Base-by-base conservation (phyloP, 805 yeast genomes). In the Cyberlindnera galapagoensis region DNA sequence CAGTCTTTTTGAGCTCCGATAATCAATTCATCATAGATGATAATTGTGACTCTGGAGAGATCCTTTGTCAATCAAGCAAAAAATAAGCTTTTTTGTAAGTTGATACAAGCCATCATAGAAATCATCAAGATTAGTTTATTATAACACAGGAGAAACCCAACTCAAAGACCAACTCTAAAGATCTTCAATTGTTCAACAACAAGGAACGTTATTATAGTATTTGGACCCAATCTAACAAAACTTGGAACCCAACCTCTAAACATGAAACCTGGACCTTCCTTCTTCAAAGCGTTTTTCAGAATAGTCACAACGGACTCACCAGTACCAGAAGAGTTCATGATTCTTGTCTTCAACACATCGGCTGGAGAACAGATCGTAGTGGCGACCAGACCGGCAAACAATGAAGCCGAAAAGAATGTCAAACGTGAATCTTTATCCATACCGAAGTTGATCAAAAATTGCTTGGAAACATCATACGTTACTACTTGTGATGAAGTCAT, bases 401-500 rank as follows among this genome's bases (percentile, higher is more conserved):
- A 62, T 4, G 90, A 79, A 0, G 95, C 84, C 21, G 76, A 54
- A 50, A 85, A 84, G 56, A 85, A 94, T 3, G 95, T 84, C 0
- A 76, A 47, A 42, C 75, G 73, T 33, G 76, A 69, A 13, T 69
- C 58, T 25, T 83, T 74, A 49, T 80, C 77, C 58, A 77, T 56
- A 4, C 61, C 54, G 3, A 74, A 34, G 4, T 62, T 58, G 12
- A 83, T 82, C 34, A 85, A 60, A 26, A 75, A 40, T 11, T 62
- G 57, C 54, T 85, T 85, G 18, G 83, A 77, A 21, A 79, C 65
- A 54, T 85, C 95, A 50, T 85, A 85, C 0, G 94, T 80, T 5
- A 84, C 95, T 34, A 84, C 92, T 54, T 85, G 95, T 3, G 90
- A 78, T 0, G 94, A 88, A 0, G 95, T 85, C 95, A 85, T 85